These are phyloP conservation scores for Bacidia gigantensis DNA, from an alignment of 495 filamentous ascomycete species.

Conservation along the genomic window DNA sequence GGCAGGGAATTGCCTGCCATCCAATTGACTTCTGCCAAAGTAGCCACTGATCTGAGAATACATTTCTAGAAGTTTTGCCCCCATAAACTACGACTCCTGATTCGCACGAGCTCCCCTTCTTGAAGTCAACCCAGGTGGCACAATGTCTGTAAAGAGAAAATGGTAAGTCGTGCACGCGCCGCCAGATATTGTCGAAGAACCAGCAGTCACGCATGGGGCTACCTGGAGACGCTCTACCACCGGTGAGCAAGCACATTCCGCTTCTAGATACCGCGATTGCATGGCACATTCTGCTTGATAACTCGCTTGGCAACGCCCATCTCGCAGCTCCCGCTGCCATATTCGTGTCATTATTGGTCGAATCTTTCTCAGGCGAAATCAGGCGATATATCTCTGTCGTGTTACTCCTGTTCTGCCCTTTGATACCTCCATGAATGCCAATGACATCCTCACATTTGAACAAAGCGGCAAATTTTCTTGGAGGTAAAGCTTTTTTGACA, in stretches of 20 bases:
- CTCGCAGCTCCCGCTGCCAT: too few species aligned
- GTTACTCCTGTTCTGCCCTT: constrained; percentile 42
- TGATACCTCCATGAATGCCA: constrained; percentile 45
- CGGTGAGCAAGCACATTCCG: constrained; percentile 48
- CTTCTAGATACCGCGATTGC: constrained; percentile 47
- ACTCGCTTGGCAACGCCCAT: neutral
- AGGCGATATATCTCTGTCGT: constrained; percentile 52
- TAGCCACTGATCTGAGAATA: constrained; percentile 45
- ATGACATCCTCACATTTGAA: neutral
- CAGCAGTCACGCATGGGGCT: constrained; percentile 57
- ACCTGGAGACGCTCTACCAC: constrained; percentile 64
- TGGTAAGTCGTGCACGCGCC: constrained; percentile 46
- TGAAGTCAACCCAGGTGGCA: constrained; percentile 38
- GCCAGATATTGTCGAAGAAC: constrained; percentile 50
- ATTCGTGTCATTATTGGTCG: too few species aligned
- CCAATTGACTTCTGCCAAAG: constrained; percentile 44
- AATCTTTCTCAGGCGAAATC: too few species aligned
- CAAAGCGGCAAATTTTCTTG: neutral
- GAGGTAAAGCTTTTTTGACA: neutral
- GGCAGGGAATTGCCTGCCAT: constrained; percentile 36
- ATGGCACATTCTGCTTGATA: constrained; percentile 53
- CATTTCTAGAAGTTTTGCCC: constrained; percentile 47
- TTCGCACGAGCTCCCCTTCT: constrained; percentile 19
- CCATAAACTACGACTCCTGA: constrained; percentile 47
- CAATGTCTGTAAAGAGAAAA: constrained; percentile 59